Percentiles rank a stretch among this genome's conserved stretches.
Conservation (phyloP, 768 basidiomycete genomes). For the Hortiboletus flavorubellus region DNA sequence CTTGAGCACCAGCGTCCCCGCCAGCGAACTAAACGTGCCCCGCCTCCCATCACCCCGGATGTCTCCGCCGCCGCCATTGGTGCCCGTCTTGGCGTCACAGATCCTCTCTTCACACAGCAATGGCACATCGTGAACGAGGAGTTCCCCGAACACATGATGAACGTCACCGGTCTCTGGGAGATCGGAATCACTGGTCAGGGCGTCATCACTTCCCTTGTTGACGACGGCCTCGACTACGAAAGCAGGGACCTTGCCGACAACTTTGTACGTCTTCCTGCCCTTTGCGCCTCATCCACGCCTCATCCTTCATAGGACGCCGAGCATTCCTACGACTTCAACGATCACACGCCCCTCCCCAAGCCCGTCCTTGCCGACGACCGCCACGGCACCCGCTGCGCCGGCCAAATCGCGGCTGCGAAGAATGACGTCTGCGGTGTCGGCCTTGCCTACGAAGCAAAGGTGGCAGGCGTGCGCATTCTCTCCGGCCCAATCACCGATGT, state of each 20-base stretch:
- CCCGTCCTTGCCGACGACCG: constrained; percentile 89
- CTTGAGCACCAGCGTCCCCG: constrained; percentile 63
- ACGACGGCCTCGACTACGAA: constrained; percentile 92
- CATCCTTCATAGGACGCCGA: constrained; percentile 60
- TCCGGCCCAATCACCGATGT: constrained; percentile 93
- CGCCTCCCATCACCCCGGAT: constrained; percentile 49
- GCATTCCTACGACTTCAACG: constrained; percentile 95
- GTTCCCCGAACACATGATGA: constrained; percentile 80
- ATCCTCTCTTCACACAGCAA: constrained; percentile 81
- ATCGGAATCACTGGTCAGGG: constrained; percentile 86
- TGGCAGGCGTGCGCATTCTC: constrained; percentile 93
- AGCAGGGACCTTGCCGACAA: constrained; percentile 85
- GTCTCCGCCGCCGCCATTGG: constrained; percentile 46
- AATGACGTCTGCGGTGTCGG: constrained; percentile 95
- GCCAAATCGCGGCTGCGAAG: constrained; percentile 90
- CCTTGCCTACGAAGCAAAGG: constrained; percentile 86
- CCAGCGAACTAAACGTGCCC: constrained; percentile 70
- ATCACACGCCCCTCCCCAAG: constrained; percentile 81
- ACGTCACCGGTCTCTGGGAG: constrained; percentile 91
- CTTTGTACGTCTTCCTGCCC: constrained; percentile 62
- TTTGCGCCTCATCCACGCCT: not conserved
- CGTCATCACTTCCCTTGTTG: constrained; percentile 83
- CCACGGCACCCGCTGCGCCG: constrained; percentile 97
- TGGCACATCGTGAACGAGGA: constrained; percentile 96
- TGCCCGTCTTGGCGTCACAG: constrained; percentile 61